Conservation (phyloP, 352 stramenopile genomes). For the Salisapilia sapeloensis region DNA sequence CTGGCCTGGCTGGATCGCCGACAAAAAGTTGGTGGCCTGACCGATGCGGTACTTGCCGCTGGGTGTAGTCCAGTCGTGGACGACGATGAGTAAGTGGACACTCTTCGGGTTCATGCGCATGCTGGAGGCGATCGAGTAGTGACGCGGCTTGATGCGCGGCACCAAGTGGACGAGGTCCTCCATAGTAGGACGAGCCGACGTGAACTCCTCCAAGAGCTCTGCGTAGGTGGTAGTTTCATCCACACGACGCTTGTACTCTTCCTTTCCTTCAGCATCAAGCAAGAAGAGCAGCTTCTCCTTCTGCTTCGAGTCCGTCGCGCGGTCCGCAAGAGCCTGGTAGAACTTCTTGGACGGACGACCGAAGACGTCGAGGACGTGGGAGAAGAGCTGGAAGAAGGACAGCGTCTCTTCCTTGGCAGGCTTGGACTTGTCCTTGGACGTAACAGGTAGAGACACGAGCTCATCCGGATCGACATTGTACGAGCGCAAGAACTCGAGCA, state of each 20-base stretch:
- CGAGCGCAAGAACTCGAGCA: constrained; percentile 45
- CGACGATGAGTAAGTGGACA: constrained; percentile 74
- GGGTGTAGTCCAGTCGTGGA: constrained; percentile 76
- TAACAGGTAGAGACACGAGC: constrained; percentile 45
- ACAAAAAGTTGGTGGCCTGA: constrained; percentile 48
- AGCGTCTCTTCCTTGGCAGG: constrained; percentile 37
- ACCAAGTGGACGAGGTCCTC: constrained; percentile 47
- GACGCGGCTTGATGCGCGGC: constrained; percentile 72
- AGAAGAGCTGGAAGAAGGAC: constrained; percentile 70
- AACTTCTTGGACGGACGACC: constrained; percentile 72
- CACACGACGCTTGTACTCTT: constrained; percentile 64
- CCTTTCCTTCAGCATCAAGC: constrained; percentile 54
- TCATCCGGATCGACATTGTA: constrained; percentile 52
- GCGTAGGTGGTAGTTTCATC: constrained; percentile 66
- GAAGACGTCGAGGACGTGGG: constrained; percentile 73
- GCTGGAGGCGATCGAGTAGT: constrained; percentile 84
- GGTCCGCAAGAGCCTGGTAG: constrained; percentile 45
- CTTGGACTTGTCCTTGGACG: constrained; percentile 25
- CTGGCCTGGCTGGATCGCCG: constrained; percentile 20
- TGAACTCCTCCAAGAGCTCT: constrained; percentile 59
- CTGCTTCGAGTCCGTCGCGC: constrained; percentile 56
- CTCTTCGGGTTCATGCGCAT: constrained; percentile 73
- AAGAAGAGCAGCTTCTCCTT: constrained; percentile 26
- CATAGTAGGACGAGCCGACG: constrained; percentile 42
- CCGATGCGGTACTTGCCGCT: constrained; percentile 44